A percentile compares a stretch with the other conserved stretches of the same genome.
These are phyloP conservation scores for Zygosaccharomyces sapae DNA, from an alignment of 1,139 yeast species.

Conservation along the genomic window DNA sequence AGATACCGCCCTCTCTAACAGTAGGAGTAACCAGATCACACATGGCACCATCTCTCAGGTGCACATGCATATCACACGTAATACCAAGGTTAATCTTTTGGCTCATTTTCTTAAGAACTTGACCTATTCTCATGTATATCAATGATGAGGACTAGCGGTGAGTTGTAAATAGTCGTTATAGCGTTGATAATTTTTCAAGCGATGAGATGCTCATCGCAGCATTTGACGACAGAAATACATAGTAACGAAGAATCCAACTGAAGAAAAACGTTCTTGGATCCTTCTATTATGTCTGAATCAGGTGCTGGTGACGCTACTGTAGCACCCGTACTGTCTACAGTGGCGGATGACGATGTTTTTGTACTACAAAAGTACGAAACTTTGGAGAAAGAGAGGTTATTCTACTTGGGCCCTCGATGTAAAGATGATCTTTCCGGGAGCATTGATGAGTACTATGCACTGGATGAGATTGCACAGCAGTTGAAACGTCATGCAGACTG, in stretches of 20 bases:
- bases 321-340: slow-evolving; percentile 61
- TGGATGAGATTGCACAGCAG: slow-evolving; percentile 44
- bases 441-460: slow-evolving; percentile 49
- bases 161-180: background rate
- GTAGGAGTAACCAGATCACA: slow-evolving; percentile 90
- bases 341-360: slow-evolving; percentile 53
- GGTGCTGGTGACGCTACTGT: slow-evolving; percentile 16
- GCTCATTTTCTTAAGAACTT: slow-evolving; percentile 3
- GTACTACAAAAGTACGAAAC: slow-evolving; percentile 41
- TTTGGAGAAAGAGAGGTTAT: slow-evolving; percentile 37
- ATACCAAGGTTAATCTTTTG: slow-evolving; percentile 55
- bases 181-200: background rate
- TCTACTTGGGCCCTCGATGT: slow-evolving; percentile 37
- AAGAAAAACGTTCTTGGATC: background rate
- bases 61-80: slow-evolving; percentile 96
- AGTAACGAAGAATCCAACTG: background rate
- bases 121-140: slow-evolving; percentile 1
- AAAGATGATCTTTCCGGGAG: slow-evolving; percentile 28
- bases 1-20: slow-evolving; percentile 81
- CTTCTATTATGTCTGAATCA: slow-evolving; percentile 4
- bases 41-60: slow-evolving; percentile 92
- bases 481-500: slow-evolving; percentile 40
- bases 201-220: slow-evolving; percentile 7
- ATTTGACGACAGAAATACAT: background rate
- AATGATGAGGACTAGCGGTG: background rate